These are phyloP conservation scores for Boletus tylopilopsis DNA, from an alignment of 768 basidiomycete genomes.

Conservation along the genomic window DNA sequence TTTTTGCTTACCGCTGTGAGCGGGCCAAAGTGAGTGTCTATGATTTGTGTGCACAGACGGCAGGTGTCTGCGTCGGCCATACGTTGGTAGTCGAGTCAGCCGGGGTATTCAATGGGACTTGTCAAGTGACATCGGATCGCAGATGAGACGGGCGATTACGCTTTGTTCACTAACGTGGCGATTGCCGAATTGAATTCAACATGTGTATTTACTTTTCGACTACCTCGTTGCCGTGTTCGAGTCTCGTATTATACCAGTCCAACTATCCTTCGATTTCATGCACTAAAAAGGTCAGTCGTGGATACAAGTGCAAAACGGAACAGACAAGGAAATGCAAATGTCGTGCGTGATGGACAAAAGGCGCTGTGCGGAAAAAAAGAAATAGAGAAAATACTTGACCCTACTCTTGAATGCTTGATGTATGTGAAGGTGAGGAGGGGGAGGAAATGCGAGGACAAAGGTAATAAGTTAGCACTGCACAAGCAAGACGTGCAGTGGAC, in stretches of 20 bases:
- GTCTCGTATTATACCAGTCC: background rate
- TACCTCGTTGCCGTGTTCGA: conserved; percentile 1
- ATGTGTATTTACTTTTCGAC: conserved; percentile 9
- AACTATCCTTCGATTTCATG: conserved; percentile 10
- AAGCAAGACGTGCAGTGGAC: background rate
- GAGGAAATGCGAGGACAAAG: conserved; percentile 10
- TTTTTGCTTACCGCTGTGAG: conserved; percentile 64
- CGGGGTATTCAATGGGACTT: background rate
- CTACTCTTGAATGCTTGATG: conserved; percentile 16
- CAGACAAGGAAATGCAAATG: background rate
- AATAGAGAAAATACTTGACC: conserved; percentile 28
- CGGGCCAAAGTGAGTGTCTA: conserved; percentile 62
- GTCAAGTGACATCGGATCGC: conserved; percentile 7
- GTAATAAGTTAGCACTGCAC: conserved; percentile 29
- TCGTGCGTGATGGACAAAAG: background rate
- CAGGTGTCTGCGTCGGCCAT: conserved; percentile 68
- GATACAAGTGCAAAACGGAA: conserved; percentile 10
- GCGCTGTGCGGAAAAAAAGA: background rate
- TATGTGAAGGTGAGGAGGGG: conserved; percentile 2
- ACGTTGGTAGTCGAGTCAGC: background rate
- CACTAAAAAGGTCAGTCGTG: conserved; percentile 32
- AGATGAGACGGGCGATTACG: conserved; percentile 1
- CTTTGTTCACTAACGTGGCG: background rate
- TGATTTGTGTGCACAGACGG: conserved; percentile 58
- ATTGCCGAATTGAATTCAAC: background rate